These are phyloP conservation scores for Megacollybia marginata DNA, from an alignment of 768 basidiomycete genomes.

Conservation along the genomic window DNA sequence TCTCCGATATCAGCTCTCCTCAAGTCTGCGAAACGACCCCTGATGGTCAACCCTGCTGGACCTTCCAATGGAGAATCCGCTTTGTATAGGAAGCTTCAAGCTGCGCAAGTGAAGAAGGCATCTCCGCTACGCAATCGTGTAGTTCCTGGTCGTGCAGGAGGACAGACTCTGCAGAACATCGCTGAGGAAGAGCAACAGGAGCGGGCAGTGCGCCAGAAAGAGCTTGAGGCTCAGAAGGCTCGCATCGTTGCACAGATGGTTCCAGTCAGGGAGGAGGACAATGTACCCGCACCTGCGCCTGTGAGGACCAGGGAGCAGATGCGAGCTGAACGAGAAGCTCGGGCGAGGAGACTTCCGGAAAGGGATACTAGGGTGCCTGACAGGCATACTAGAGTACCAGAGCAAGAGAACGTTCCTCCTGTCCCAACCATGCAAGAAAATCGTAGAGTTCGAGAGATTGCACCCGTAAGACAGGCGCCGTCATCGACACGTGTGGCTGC, in stretches of 20 bases:
- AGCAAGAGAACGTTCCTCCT: slow-evolving; percentile 27
- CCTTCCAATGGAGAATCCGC: slow-evolving; percentile 26
- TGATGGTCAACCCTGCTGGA: slow-evolving; percentile 54
- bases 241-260: slow-evolving; percentile 94
- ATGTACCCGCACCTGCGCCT: slow-evolving; percentile 12
- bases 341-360: slow-evolving; percentile 11
- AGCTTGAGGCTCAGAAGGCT: slow-evolving; percentile 86
- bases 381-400: not conserved
- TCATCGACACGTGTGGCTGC: not conserved
- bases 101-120: slow-evolving; percentile 39
- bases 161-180: slow-evolving; percentile 36
- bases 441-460: slow-evolving; percentile 1
- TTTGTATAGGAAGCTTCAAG: slow-evolving; percentile 49
- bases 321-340: slow-evolving; percentile 8
- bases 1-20: slow-evolving; percentile 90
- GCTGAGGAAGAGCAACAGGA: slow-evolving; percentile 34
- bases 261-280: slow-evolving; percentile 41
- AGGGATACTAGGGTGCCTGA: slow-evolving; percentile 8
- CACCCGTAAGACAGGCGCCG: not conserved
- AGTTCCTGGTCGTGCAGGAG: slow-evolving; percentile 9
- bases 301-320: slow-evolving; percentile 6
- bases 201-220: slow-evolving; percentile 42
- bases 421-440: slow-evolving; percentile 10
- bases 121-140: slow-evolving; percentile 40
- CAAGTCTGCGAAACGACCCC: slow-evolving; percentile 80